These are phyloP conservation scores for Biscogniauxia mediterranea DNA, from an alignment of 2,329 filamentous ascomycete species.

Conservation along the genomic window DNA sequence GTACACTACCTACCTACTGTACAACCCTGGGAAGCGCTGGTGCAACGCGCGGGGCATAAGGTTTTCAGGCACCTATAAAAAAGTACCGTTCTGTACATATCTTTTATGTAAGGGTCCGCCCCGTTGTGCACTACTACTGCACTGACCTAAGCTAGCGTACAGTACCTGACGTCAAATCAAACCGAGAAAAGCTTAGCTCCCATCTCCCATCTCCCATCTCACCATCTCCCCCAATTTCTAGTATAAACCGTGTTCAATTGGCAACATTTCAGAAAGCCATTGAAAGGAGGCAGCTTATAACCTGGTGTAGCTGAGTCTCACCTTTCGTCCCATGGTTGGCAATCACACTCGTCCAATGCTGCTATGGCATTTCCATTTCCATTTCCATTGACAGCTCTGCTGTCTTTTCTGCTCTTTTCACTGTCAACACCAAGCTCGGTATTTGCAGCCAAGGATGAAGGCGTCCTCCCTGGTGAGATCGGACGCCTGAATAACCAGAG, in stretches of 20 bases:
- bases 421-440: slow-evolving; percentile 12
- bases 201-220: too few species aligned
- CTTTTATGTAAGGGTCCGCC: too few species aligned
- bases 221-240: background rate
- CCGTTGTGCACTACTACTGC: too few species aligned
- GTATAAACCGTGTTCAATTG: background rate
- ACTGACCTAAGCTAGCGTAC: too few species aligned
- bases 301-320: background rate
- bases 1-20: too few species aligned
- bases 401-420: slow-evolving; percentile 28
- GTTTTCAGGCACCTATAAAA: too few species aligned
- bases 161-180: slow-evolving; percentile 3
- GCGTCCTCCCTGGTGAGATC: slow-evolving; percentile 47
- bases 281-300: background rate
- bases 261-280: background rate
- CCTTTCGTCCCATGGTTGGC: background rate
- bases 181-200: background rate
- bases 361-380: slow-evolving; percentile 27
- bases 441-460: slow-evolving; percentile 31
- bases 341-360: slow-evolving; percentile 21
- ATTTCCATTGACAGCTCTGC: slow-evolving; percentile 32
- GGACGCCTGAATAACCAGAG: slow-evolving; percentile 70
- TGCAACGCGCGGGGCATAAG: too few species aligned
- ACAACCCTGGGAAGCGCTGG: too few species aligned
- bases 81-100: too few species aligned